These are phyloP conservation scores for Globisporangium takayamanum DNA, from an alignment of 352 stramenopile genomes.

Conservation along the genomic window DNA sequence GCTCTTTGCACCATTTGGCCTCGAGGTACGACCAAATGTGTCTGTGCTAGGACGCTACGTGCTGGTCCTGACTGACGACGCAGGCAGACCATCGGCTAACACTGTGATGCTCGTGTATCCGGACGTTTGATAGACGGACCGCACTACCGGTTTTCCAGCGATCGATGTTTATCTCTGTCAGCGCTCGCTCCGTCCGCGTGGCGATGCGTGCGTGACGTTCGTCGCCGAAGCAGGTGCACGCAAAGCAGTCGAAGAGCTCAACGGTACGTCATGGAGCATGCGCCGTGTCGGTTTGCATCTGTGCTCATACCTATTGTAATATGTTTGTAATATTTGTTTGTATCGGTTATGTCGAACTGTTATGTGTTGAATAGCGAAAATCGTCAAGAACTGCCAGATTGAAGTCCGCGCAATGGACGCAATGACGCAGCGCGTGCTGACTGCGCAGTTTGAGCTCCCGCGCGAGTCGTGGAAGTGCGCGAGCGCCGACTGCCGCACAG, in stretches of 20 bases:
- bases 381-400: conserved; percentile 55
- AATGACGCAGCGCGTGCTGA: conserved; percentile 38
- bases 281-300: not conserved
- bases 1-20: conserved; percentile 45
- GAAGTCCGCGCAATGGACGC: conserved; percentile 36
- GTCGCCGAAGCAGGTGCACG: conserved; percentile 24
- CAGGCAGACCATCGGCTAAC: not conserved
- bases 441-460: conserved; percentile 30
- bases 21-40: conserved; percentile 28
- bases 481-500: conserved; percentile 27
- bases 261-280: conserved; percentile 23
- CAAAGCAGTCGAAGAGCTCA: conserved; percentile 46
- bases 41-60: not conserved
- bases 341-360: not conserved
- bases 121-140: conserved; percentile 27
- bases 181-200: conserved; percentile 37
- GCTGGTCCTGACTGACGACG: conserved; percentile 6
- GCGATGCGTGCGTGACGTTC: conserved; percentile 51
- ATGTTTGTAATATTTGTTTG: not conserved
- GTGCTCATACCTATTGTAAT: conserved; percentile 2
- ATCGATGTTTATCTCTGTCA: conserved; percentile 54
- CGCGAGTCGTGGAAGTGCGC: conserved; percentile 54
- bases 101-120: not conserved
- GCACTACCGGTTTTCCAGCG: conserved; percentile 32
- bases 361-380: conserved; percentile 29